Conservation (phyloP, 73 alveolate species). For the Paramecium primaurelia region DNA sequence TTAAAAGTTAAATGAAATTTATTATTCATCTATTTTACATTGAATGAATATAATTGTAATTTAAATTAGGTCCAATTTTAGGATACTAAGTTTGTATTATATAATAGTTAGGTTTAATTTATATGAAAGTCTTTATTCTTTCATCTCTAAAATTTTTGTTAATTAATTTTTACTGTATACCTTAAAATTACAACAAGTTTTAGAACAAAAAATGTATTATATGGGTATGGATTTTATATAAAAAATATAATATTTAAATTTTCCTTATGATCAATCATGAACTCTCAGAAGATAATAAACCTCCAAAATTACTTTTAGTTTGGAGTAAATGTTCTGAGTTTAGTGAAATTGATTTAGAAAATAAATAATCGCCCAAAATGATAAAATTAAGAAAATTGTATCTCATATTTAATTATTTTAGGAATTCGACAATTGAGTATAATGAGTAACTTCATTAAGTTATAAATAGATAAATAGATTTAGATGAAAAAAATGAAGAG, state of each 20-base stretch:
- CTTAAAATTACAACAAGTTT: too few relatives aligned
- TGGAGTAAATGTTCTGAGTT: constrained; percentile 38
- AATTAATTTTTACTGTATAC: too few relatives aligned
- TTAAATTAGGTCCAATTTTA: too few relatives aligned
- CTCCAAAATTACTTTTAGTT: not conserved
- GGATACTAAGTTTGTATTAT: too few relatives aligned
- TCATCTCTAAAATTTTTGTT: too few relatives aligned
- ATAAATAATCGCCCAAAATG: not conserved
- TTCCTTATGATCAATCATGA: not conserved
- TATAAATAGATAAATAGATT: not conserved
- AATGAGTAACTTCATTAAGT: not conserved
- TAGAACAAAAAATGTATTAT: not conserved
- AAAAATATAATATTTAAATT: not conserved
- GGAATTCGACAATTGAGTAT: not conserved
- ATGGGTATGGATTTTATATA: not conserved
- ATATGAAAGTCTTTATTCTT: too few relatives aligned
- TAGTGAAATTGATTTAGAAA: constrained; percentile 22
- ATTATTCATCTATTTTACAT: too few relatives aligned
- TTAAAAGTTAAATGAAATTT: too few relatives aligned
- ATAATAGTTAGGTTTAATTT: too few relatives aligned
- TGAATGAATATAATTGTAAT: too few relatives aligned
- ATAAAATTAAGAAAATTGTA: not conserved
- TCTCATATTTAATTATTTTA: not conserved
- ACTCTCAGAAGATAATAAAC: not conserved
- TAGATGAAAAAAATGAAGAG: not conserved